phyloP scores from a whole-genome alignment of 805 yeast species.

The Peterozyma toletana region DNA sequence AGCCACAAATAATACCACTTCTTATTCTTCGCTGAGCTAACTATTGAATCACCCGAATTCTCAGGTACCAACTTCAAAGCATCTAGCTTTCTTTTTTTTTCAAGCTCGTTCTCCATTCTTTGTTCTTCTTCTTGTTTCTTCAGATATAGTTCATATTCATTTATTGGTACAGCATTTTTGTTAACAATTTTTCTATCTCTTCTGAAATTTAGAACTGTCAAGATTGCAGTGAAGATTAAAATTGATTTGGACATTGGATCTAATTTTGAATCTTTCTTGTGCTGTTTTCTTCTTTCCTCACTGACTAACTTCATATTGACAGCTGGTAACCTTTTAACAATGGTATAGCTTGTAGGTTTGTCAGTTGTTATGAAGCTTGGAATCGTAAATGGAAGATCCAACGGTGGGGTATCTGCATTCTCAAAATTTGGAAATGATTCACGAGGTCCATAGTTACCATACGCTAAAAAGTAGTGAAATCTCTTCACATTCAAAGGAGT shows the following conservation, averaged over 20 bases:
- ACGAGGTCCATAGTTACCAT: slow-evolving; percentile 69
- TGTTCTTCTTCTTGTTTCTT: slow-evolving; percentile 13
- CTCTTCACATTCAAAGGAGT: slow-evolving; percentile 42
- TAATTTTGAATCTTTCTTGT: slow-evolving; percentile 41
- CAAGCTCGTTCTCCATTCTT: slow-evolving; percentile 14
- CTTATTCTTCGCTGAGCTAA: slow-evolving; percentile 6
- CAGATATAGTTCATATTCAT: slow-evolving; percentile 14
- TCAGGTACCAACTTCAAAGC: not conserved
- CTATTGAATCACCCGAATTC: not conserved
- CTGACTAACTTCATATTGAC: slow-evolving; percentile 30
- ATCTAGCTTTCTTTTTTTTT: slow-evolving; percentile 7
- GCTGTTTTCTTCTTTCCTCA: slow-evolving; percentile 31
- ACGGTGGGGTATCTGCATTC: slow-evolving; percentile 38
- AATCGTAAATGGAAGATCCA: slow-evolving; percentile 50
- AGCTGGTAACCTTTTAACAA: slow-evolving; percentile 25
- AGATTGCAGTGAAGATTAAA: slow-evolving; percentile 37
- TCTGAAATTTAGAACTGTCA: slow-evolving; percentile 44
- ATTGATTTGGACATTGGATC: slow-evolving; percentile 53
- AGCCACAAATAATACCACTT: slow-evolving; percentile 52
- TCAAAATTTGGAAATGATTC: slow-evolving; percentile 42
- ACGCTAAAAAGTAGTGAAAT: slow-evolving; percentile 53
- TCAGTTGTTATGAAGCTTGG: slow-evolving; percentile 26
- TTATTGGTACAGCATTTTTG: slow-evolving; percentile 22
- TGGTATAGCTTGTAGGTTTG: slow-evolving; percentile 19
- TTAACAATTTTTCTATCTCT: slow-evolving; percentile 37